Evolutionary conservation across 176 grass and related monocot genomes (phyloP).

Genomic region (Bothriochloa decipiens): DNA sequence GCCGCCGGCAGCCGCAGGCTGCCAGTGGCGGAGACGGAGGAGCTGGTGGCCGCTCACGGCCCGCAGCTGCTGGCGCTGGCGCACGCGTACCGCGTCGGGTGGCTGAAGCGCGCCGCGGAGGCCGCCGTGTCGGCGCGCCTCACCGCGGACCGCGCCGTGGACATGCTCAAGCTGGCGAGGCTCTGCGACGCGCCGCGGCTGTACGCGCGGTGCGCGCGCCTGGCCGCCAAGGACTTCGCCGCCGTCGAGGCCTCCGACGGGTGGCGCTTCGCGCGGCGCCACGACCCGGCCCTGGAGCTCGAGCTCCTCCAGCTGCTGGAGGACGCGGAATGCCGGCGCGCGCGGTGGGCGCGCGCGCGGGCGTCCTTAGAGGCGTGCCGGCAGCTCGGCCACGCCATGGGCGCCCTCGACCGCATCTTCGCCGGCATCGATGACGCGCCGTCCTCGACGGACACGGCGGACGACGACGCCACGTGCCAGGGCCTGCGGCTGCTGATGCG

Average conservation of each 20-base stretch:
- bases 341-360: constrained; percentile 53
- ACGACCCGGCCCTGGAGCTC: constrained; percentile 63
- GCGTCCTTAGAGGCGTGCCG: constrained; percentile 52
- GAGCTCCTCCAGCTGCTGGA: constrained; percentile 71
- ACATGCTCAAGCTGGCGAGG: constrained; percentile 77
- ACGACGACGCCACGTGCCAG: constrained; percentile 37
- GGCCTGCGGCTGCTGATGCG: constrained; percentile 64
- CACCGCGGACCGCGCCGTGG: constrained; percentile 53
- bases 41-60: constrained; percentile 48
- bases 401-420: constrained; percentile 64
- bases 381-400: constrained; percentile 70
- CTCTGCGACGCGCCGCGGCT: constrained; percentile 84
- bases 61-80: constrained; percentile 76
- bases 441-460: background rate
- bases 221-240: constrained; percentile 57
- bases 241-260: constrained; percentile 69
- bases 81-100: constrained; percentile 75
- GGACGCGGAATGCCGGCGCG: constrained; percentile 47
- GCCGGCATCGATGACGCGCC: background rate
- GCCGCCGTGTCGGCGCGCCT: constrained; percentile 54
- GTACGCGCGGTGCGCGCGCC: constrained; percentile 61
- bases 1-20: background rate
- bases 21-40: no score
- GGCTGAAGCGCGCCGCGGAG: constrained; percentile 80
- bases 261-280: constrained; percentile 70